Conservation (phyloP, 73 alveolate genomes). For the Blepharisma japonicum region DNA sequence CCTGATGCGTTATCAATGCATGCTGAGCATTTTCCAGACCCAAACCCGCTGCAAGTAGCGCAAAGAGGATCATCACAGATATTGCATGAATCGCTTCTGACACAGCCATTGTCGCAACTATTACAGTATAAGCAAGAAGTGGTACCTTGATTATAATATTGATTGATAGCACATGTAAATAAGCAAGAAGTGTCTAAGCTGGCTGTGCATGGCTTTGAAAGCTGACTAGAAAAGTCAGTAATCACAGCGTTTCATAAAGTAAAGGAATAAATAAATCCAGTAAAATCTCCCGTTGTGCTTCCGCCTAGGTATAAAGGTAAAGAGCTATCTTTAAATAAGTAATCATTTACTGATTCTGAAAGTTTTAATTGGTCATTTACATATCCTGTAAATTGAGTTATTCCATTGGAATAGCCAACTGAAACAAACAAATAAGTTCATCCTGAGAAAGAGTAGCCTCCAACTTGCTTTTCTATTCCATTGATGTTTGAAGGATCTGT, state of each 20-base stretch:
- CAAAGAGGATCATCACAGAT: background rate
- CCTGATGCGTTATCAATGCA: conserved; percentile 23
- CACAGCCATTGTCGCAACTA: conserved; percentile 23
- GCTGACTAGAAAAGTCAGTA: background rate
- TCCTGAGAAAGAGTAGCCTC: background rate
- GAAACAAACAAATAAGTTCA: background rate
- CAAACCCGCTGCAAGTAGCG: background rate
- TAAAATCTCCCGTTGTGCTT: background rate
- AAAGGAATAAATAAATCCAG: background rate
- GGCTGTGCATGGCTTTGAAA: background rate
- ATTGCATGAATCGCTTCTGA: background rate
- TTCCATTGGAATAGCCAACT: background rate
- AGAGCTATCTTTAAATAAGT: background rate
- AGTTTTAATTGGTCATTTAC: background rate
- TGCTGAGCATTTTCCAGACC: background rate
- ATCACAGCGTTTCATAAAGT: background rate
- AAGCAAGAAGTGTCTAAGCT: background rate
- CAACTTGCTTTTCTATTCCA: background rate
- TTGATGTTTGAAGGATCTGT: background rate
- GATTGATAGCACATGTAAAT: background rate
- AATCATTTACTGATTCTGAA: background rate
- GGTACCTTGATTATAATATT: background rate
- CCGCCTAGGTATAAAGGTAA: background rate
- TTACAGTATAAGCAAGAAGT: conserved; percentile 5
- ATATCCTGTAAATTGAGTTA: background rate